Base-by-base conservation (phyloP, 2,329 filamentous ascomycete species). In the Colletotrichum navitas region DNA sequence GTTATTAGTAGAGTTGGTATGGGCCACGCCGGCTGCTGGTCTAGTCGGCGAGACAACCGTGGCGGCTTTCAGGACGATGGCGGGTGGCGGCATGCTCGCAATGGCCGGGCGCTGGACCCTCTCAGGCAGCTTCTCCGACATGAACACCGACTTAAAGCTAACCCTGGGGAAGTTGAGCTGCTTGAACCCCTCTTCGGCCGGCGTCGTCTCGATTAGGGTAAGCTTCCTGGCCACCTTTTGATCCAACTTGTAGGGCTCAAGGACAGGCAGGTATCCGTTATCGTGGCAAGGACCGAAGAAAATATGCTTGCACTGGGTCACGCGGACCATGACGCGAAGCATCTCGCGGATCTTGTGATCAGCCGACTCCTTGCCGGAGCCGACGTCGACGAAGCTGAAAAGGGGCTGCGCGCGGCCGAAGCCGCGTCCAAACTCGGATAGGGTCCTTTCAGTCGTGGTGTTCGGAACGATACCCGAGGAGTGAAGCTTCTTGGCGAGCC, bases 351-450 rank as follows among this genome's bases (percentile, higher is more conserved):
- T 78, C 67, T 80, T 81, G 67, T 80, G 76, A 43, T 81, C 79
- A 29, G 80, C 78, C 63, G 78, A 77, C 60, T 81, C 79, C 63
- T 81, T 81, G 47, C 79, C 80, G 24, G 74, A 74, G 49, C 79
- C 80, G 24, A 81, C 79, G 64, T 81, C 80, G 58, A 78, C 74
- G 66, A 81, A 80, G 59, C 77, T 78, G 73, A 81, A 81, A 5
- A 81, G 74, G 0, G 79, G 77, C 58, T 81, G 79, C 7, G 79
- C 76, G 21, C 78, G 78, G 43, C 77, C 77, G 54, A 82, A 81
- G 21, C 76, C 78, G 39, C 77, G 77, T n/a, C 75, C 78, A 65
- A 82, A 82, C 34, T 76, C 78, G 49, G 75, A 65, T 4, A 81
- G 73, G 26, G 66, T 65, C 36, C 58, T 63, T 18, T 66, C 59